These are phyloP conservation scores for Paraphoma sp. DNA, from an alignment of 2,329 filamentous ascomycete species.

Conservation along the genomic window DNA sequence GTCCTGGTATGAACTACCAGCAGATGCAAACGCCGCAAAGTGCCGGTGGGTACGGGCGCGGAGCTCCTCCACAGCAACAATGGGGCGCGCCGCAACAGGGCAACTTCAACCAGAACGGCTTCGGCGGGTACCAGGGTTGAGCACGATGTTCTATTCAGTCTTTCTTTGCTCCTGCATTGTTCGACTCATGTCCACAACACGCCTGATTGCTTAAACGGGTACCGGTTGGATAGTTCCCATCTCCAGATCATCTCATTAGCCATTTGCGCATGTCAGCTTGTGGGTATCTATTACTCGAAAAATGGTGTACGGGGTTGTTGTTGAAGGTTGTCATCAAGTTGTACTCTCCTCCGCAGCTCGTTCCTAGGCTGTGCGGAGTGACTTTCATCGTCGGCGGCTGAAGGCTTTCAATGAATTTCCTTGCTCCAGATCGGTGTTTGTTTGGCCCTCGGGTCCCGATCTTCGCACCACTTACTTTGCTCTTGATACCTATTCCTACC, in stretches of 20 bases:
- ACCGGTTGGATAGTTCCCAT: slow-evolving; percentile 46
- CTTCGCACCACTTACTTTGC: slow-evolving; percentile 3
- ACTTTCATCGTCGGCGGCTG: slow-evolving; percentile 23
- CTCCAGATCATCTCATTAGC: slow-evolving; percentile 39
- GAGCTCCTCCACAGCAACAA: slow-evolving; percentile 62
- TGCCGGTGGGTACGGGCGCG: slow-evolving; percentile 84
- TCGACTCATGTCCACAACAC: slow-evolving; percentile 40
- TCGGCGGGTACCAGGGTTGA: slow-evolving; percentile 67
- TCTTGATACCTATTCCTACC: slow-evolving; percentile 6
- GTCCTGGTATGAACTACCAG: slow-evolving; percentile 58
- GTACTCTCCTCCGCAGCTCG: slow-evolving; percentile 1
- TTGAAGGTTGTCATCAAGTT: slow-evolving; percentile 9
- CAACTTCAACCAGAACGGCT: slow-evolving; percentile 60
- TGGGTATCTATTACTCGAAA: slow-evolving; percentile 37
- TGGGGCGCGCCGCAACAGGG: slow-evolving; percentile 60
- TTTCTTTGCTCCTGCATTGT: slow-evolving; percentile 36
- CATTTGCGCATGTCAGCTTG: slow-evolving; percentile 41
- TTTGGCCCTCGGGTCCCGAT: not conserved
- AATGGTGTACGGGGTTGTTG: slow-evolving; percentile 27
- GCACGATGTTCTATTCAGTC: slow-evolving; percentile 19
- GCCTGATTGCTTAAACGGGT: slow-evolving; percentile 43
- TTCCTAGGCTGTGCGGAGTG: slow-evolving; percentile 30
- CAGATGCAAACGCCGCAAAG: slow-evolving; percentile 62
- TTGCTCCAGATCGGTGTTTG: slow-evolving; percentile 20
- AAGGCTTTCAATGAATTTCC: slow-evolving; percentile 34